Evolutionary conservation across 2,329 filamentous ascomycete species (phyloP), one percentile per base, ranked within the genome.

Genomic region (Lasiodiplodia gonubiensis): DNA sequence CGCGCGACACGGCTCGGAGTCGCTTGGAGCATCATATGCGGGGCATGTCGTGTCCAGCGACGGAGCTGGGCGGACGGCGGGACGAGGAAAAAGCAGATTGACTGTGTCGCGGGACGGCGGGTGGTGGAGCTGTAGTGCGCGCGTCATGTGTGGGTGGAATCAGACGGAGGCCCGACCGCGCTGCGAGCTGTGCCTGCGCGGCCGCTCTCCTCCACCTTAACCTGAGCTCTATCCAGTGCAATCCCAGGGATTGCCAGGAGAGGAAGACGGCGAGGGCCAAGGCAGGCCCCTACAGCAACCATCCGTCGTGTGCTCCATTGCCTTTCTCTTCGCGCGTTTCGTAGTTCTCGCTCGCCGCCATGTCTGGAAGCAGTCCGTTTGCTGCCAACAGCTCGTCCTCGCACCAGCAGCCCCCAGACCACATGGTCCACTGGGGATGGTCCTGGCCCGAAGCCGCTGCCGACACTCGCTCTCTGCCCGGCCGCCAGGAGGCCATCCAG

Each of bases 81-180:
- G 39, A 18, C 5, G 39, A 23, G 10, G 30, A 48, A 60, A 48
- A 60, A 60, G 21, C 35, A 35, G 39, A 25, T 12, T 23, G 54
- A 11, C 3, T 16, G 25, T 23, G 37, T 60, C 27, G 57, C 57
- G 25, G 57, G 42, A n/a, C 37, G 23, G 55, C 57, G 57, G 57
- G 57, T 60, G 57, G 57, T 60, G 39, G 57, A 60, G 57, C 57
- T 46, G 16, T 46, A 14, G 48, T 14, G 57, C 21, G 57, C 57
- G 57, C 57, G 57, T 60, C 57, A 60, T 60, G 57, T 48, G 39
- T 60, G 25, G 57, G 39, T 60, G 25, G 57, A 42, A 39, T 27
- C 39, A 35, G 49, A 21, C 33, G 25, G 54, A n/a, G 14, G 55
- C 33, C 55, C 37, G 54, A 35, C 35, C 37, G 54, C 54, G 54